A percentile compares a stretch with the other conserved stretches of the same genome.
These are phyloP conservation scores for Picochlorum costavermella DNA, from an alignment of 139 green algal genomes.

Conservation along the genomic window DNA sequence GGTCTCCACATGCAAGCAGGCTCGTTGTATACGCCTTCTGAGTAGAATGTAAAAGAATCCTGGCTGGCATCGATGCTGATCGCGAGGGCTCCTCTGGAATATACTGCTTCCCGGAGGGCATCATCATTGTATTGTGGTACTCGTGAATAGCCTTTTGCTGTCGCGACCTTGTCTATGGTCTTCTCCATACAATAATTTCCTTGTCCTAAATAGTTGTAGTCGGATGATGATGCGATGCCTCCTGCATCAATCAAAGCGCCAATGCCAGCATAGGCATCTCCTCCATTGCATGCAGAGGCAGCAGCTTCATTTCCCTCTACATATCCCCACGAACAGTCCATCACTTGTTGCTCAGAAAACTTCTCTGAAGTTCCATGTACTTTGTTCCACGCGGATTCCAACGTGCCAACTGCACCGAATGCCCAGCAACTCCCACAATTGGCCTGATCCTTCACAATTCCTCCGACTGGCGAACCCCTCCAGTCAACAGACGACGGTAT, in stretches of 20 bases:
- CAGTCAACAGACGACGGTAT: constrained; percentile 51
- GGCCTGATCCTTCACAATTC: constrained; percentile 64
- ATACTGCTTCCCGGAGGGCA: constrained; percentile 43
- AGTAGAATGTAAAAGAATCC: constrained; percentile 59
- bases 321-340: constrained; percentile 56
- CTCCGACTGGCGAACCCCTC: constrained; percentile 46
- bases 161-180: background rate
- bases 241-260: constrained; percentile 21
- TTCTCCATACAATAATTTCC: constrained; percentile 35
- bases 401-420: constrained; percentile 41
- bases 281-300: constrained; percentile 34
- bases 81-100: constrained; percentile 24
- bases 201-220: constrained; percentile 38
- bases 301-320: constrained; percentile 19
- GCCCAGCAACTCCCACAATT: constrained; percentile 51
- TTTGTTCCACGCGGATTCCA: constrained; percentile 56
- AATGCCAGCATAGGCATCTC: constrained; percentile 19
- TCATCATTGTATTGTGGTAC: constrained; percentile 37
- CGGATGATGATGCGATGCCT: constrained; percentile 17
- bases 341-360: constrained; percentile 66
- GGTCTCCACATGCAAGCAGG: constrained; percentile 39
- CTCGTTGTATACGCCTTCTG: constrained; percentile 26
- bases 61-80: constrained; percentile 49
- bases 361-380: constrained; percentile 40
- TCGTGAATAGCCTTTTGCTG: constrained; percentile 37